Evolutionary conservation across 306 rosid genomes (phyloP).

Genomic region (Oemleria cerasiformis): DNA sequence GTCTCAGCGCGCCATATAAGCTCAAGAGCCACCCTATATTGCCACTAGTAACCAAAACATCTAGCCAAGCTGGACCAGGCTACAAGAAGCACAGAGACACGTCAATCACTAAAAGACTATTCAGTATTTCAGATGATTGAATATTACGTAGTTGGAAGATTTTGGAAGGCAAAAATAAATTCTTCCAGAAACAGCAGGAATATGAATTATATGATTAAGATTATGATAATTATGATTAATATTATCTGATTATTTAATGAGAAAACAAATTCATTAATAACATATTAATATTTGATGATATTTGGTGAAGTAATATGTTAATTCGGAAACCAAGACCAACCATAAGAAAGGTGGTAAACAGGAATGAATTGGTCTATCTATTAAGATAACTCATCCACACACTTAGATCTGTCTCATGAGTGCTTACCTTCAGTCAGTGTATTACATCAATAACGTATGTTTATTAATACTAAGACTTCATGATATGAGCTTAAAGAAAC

Average conservation of each 20-base stretch:
- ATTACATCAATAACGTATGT: background rate
- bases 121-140: background rate
- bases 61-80: conserved; percentile 94
- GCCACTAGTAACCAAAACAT: conserved; percentile 64
- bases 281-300: background rate
- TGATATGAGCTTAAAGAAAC: background rate
- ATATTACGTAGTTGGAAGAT: background rate
- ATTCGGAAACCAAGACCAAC: background rate
- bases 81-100: conserved; percentile 40
- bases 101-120: conserved; percentile 21
- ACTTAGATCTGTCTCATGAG: background rate
- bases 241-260: no score
- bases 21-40: conserved; percentile 88
- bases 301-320: background rate
- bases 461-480: background rate
- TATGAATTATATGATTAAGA: background rate
- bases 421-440: background rate
- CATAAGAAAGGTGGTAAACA: conserved; percentile 1
- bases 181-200: conserved; percentile 4
- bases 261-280: background rate
- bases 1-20: conserved; percentile 76
- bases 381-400: background rate
- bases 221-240: background rate
- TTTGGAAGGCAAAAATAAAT: background rate
- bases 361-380: background rate